Evolutionary conservation across 352 stramenopile genomes (phyloP).

Genomic region (Phytophthora ramorum): DNA sequence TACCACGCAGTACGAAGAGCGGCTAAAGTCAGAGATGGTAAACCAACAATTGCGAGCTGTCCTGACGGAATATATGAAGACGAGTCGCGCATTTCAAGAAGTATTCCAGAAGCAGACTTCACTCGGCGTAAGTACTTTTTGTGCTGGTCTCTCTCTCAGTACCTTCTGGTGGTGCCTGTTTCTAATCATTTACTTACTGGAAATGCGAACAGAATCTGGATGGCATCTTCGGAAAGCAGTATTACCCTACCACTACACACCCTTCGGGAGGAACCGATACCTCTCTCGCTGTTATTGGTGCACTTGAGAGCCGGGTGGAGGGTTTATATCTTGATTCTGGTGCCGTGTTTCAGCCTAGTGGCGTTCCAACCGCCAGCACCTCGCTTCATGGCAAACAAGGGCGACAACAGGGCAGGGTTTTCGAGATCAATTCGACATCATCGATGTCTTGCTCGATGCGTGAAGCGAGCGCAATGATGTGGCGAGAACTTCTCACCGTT

Average conservation of each 20-base stretch:
- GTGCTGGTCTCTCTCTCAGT: neutral
- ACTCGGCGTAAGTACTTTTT: slow-evolving; percentile 17
- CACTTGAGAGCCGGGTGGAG: slow-evolving; percentile 28
- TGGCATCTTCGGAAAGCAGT: neutral
- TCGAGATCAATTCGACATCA: slow-evolving; percentile 21
- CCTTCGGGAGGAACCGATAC: neutral
- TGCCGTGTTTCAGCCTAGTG: slow-evolving; percentile 12
- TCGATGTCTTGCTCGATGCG: slow-evolving; percentile 22
- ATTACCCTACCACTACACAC: neutral
- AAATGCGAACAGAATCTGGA: slow-evolving; percentile 11
- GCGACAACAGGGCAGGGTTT: neutral
- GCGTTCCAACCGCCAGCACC: neutral
- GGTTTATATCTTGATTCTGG: slow-evolving; percentile 29
- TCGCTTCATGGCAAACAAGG: neutral
- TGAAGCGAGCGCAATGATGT: slow-evolving; percentile 23
- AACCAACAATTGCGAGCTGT: slow-evolving; percentile 31
- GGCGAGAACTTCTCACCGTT: slow-evolving; percentile 20
- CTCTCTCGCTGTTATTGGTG: slow-evolving; percentile 11
- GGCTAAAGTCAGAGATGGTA: slow-evolving; percentile 22
- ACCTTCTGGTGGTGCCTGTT: neutral
- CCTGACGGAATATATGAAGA: slow-evolving; percentile 20
- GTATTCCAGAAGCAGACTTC: slow-evolving; percentile 24
- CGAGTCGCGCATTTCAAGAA: slow-evolving; percentile 10
- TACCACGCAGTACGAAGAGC: slow-evolving; percentile 22
- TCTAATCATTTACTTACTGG: neutral